Evolutionary conservation across 2,329 filamentous ascomycete species (phyloP).

Genomic region (Myriosclerotinia scirpicola): DNA sequence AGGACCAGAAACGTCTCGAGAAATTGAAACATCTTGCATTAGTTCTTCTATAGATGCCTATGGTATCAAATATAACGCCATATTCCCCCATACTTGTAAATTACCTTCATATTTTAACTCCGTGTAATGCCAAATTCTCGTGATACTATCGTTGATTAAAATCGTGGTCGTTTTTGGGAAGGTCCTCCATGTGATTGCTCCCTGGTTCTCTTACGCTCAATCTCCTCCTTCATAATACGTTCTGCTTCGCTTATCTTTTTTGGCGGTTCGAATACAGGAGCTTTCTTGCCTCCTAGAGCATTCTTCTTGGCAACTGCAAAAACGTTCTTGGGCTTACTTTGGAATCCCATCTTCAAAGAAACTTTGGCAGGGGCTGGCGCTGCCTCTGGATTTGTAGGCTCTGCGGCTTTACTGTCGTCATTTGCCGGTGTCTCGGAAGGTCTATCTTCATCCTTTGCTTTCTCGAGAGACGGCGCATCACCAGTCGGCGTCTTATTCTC

Average conservation of each 20-base stretch:
- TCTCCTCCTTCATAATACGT: slow-evolving; percentile 83
- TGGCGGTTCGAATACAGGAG: slow-evolving; percentile 56
- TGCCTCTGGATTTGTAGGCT: neutral
- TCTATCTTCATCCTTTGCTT: neutral
- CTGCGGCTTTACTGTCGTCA: neutral
- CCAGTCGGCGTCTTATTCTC: neutral
- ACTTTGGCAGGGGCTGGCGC: slow-evolving; percentile 44
- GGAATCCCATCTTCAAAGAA: slow-evolving; percentile 65
- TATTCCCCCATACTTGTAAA: slow-evolving; percentile 15
- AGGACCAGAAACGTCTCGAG: neutral
- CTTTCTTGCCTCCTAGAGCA: slow-evolving; percentile 65
- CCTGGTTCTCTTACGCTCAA: slow-evolving; percentile 66
- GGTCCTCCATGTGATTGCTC: slow-evolving; percentile 38
- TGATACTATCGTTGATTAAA: slow-evolving; percentile 7
- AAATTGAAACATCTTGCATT: neutral
- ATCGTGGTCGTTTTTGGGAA: slow-evolving; percentile 21
- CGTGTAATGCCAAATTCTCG: slow-evolving; percentile 20
- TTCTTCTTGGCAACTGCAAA: slow-evolving; percentile 71
- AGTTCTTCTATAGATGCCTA: slow-evolving; percentile 29
- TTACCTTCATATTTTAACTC: slow-evolving; percentile 27
- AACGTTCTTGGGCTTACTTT: slow-evolving; percentile 73
- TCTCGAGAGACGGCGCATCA: neutral
- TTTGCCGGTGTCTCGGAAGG: neutral
- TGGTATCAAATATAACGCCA: slow-evolving; percentile 36
- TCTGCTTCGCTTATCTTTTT: slow-evolving; percentile 89